Percentiles rank a stretch among this genome's conserved stretches.
Conservation (phyloP, 345 rosid genomes). For the Passiflora organensis region DNA sequence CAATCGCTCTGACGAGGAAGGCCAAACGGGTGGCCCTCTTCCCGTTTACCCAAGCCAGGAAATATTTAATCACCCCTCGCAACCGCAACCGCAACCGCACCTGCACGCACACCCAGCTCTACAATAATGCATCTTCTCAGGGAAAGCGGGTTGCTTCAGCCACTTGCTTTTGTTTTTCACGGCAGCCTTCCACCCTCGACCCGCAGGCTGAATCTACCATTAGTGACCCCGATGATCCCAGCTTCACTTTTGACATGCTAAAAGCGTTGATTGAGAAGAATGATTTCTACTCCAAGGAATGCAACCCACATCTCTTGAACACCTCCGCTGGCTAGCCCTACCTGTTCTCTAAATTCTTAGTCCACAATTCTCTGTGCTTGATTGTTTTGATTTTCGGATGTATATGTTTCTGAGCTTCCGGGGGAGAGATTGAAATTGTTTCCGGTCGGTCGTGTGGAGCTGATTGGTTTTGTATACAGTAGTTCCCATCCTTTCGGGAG, state of each 20-base stretch:
- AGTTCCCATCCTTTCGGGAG: background rate
- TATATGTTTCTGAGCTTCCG: background rate
- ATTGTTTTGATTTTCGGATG: background rate
- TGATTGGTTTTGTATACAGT: background rate
- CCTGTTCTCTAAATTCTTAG: background rate
- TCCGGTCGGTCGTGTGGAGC: background rate
- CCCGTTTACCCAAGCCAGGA: too few species aligned
- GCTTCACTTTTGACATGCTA: slow-evolving; percentile 39
- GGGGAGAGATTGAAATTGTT: background rate
- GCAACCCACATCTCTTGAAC: slow-evolving; percentile 35
- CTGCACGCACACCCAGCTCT: too few species aligned
- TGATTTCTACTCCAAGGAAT: slow-evolving; percentile 47
- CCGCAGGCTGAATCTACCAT: slow-evolving; percentile 30
- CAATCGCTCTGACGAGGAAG: too few species aligned
- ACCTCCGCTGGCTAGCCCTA: background rate
- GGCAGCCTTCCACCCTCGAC: slow-evolving; percentile 19
- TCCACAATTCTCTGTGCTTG: too few species aligned
- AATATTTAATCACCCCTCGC: too few species aligned
- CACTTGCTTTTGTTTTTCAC: slow-evolving; percentile 30
- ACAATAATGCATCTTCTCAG: background rate
- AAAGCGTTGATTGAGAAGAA: slow-evolving; percentile 43
- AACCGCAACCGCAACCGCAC: too few species aligned
- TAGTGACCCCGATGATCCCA: slow-evolving; percentile 49
- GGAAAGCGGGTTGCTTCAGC: background rate
- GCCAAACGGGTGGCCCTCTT: too few species aligned